Base-by-base conservation (phyloP, 352 stramenopile species). In the Globisporangium splendens region DNA sequence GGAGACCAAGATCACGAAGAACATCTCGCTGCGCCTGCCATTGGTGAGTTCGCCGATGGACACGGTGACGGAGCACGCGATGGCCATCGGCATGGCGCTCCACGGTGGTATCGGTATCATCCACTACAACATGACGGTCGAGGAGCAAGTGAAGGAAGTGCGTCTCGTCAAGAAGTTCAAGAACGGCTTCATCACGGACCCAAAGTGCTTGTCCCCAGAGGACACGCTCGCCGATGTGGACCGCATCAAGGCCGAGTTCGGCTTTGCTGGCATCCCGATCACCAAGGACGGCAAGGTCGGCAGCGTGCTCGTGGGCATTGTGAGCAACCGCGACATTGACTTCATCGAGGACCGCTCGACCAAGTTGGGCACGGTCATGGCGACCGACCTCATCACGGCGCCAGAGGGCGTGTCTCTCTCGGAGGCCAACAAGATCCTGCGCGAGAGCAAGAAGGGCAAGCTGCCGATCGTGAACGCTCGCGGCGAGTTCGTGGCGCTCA, bases 121-220 rank as follows among this genome's bases (percentile, higher is more conserved):
- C 67, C 98, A 99, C 81, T 99, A 99, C 77, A 99, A 99, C 89
- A 98, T 99, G 84, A 97, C 85, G 28, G 72, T 98, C 28, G 92
- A 98, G 62, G 96, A 99, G 60, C 97, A 99, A 79, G 97, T 89
- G 22, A 93, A 94, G 65, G 88, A 96, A 66, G 91, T 97, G 73
- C 71, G 73, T 35, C 75, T 95, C 20, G 98, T 99, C 31, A 99
- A 99, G 83, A 97, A 98, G 64, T 99, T 98, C 81, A 99, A 99
- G 83, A 99, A 99, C 75, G 98, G 98, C 42, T 99, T 99, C 82
- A 99, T 99, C 76, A 98, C 95, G 28, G 95, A 99, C 79, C 97
- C 97, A 44, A 95, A 99, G 66, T 98, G 89, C 63, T 79, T 99
- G 18, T 97, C 88, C 47, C 97, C 97, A 1, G 83, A 98, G 47